Evolutionary conservation across 345 rosid species (phyloP), one percentile per base, ranked within the genome.

Genomic region (Lepidium didymum): DNA sequence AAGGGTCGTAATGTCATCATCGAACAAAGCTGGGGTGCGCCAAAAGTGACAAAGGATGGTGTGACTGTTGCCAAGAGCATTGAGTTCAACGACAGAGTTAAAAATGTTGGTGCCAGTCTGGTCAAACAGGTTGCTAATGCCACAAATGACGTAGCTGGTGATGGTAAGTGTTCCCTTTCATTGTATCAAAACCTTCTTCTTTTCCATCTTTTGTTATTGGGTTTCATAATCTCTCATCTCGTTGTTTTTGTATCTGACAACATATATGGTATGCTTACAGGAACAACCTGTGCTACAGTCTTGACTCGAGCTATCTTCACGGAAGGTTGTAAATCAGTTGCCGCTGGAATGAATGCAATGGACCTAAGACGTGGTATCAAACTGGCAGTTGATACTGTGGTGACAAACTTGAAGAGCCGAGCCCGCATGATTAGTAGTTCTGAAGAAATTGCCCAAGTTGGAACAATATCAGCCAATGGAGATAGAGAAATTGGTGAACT

Each of bases 121-220:
- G 99, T 94, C 62, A 94, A 94, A 81, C 99, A 87, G 82, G 99
- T 94, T 63, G 97, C 99, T 45, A 95, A 95, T 75, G 99, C 99
- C 41, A 89, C 99, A 36, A 95, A 95, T 68, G 97, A 91, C 65
- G 91, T 76, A 5, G 97, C 97, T 7, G 96, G 97, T 47, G 97
- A 95, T 80, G 99, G 99, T 95, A 78, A 67, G 79, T 8, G 29
- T 34, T 68, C 15, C 49, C 11, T 37, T 44, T 36, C 64, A 29
- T 12, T 60, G 23, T 11, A 19, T 16, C 34, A 3, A 1, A 31
- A 10, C 11, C 6, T 19, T 34, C 33, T 29, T 29, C 33, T 18
- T 54, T 53, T 43, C 8, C 42, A 14, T 52, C 19, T 13, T 44
- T 3, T 4, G 1, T 37, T 1, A 43, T 25, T 53, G 23, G 23